Percentiles rank a stretch among this genome's conserved stretches.
Conservation (phyloP, 441 rosid species). For the Erysimum cheiri region DNA sequence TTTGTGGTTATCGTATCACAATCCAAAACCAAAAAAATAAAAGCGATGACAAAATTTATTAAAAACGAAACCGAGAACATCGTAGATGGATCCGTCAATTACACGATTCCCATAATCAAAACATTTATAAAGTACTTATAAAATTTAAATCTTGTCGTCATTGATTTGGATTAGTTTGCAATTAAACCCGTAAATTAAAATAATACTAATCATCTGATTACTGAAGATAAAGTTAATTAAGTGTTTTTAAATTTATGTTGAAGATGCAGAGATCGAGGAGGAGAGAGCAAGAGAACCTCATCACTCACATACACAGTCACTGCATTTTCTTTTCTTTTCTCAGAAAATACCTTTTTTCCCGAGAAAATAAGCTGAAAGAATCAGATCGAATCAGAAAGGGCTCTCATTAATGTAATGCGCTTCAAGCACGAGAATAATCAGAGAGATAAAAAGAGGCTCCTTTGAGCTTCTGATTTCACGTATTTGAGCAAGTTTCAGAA, state of each 20-base stretch:
- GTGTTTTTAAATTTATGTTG: slow-evolving; percentile 41
- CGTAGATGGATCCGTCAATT: slow-evolving; percentile 51
- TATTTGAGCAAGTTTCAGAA: slow-evolving; percentile 41
- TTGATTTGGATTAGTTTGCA: slow-evolving; percentile 44
- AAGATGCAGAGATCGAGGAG: slow-evolving; percentile 44
- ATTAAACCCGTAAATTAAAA: slow-evolving; percentile 33
- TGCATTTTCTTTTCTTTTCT: slow-evolving; percentile 33
- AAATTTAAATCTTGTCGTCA: slow-evolving; percentile 38
- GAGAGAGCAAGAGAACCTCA: slow-evolving; percentile 32
- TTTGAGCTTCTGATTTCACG: slow-evolving; percentile 46
- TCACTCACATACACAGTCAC: slow-evolving; percentile 22
- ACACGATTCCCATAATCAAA: slow-evolving; percentile 52
- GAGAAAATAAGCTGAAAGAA: slow-evolving; percentile 11
- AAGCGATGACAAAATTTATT: background rate
- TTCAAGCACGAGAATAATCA: slow-evolving; percentile 36
- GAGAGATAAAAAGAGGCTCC: slow-evolving; percentile 43
- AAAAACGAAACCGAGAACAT: slow-evolving; percentile 33
- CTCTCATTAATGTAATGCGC: slow-evolving; percentile 36
- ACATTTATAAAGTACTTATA: background rate
- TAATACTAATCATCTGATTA: slow-evolving; percentile 27
- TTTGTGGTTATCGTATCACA: slow-evolving; percentile 25
- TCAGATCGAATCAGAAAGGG: background rate
- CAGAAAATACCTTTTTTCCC: slow-evolving; percentile 7
- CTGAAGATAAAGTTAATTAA: slow-evolving; percentile 26
- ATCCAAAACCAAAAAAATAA: slow-evolving; percentile 8